phyloP scores from a whole-genome alignment of 441 rosid species.

The Adansonia rubrostipa region DNA sequence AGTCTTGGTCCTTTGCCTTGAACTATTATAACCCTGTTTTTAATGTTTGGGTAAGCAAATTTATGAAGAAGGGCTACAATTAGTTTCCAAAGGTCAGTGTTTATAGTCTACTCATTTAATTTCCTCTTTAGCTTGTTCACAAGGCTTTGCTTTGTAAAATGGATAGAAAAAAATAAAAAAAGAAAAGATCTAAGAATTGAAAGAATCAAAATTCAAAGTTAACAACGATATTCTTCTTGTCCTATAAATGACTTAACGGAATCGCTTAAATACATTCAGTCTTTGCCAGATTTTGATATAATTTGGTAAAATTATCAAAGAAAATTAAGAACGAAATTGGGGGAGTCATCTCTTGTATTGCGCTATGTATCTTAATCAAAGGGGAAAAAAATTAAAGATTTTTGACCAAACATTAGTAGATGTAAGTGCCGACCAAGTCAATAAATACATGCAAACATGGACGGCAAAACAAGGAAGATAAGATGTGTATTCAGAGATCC shows the following conservation, averaged over 20 bases:
- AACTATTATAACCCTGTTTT: neutral
- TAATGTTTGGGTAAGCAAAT: neutral
- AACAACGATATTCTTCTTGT: too few relatives aligned
- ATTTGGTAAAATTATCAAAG: neutral
- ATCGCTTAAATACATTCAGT: neutral
- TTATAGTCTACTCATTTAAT: neutral
- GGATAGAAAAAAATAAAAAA: too few relatives aligned
- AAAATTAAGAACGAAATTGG: too few relatives aligned
- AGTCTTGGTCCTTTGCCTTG: neutral
- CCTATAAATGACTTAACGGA: too few relatives aligned
- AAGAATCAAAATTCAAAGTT: too few relatives aligned
- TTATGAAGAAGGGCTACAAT: neutral
- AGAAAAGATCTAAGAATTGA: too few relatives aligned
- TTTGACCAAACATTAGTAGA: neutral
- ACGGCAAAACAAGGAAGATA: neutral
- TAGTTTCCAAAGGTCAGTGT: neutral
- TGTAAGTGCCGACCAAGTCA: neutral
- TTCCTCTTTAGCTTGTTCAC: too few relatives aligned
- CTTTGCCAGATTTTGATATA: neutral
- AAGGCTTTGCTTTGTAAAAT: too few relatives aligned
- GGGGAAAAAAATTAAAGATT: neutral
- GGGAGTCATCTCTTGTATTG: neutral
- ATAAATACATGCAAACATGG: neutral
- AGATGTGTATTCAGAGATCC: neutral
- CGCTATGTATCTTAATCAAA: too few relatives aligned